Evolutionary conservation across 768 basidiomycete genomes (phyloP), one percentile per base, ranked within the genome.

Genomic region (Boletus bicolor): DNA sequence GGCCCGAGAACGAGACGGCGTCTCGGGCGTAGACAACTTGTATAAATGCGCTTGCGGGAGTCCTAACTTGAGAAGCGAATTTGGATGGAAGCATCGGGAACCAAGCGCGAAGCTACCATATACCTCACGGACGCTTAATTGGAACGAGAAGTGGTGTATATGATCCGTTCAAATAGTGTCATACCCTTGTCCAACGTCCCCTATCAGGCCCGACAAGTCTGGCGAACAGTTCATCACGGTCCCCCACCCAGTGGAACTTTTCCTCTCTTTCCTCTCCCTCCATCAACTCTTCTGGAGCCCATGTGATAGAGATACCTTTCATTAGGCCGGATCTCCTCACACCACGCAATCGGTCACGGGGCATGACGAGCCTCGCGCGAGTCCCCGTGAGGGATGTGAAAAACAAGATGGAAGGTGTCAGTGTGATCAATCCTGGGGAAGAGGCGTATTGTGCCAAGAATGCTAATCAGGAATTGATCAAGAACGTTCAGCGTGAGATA

Each of bases 151-250:
- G 43, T 34, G 48, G 24, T 54, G 57, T 37, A 37, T 15, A 17
- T 38, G 36, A 44, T 45, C 49, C 24, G 42, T 42, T 42, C 38
- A 45, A 46, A 36, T 36, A 37, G 21, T 7, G 36, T 77, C 69
- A 81, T 30, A 77, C 63, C 58, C 73, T 78, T 53, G 78, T 66
- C 83, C 84, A 85, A 32, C 73, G 74, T 44, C 69, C 71, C 21
- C 78, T 79, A 30, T 77, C 76, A 59, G 71, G 68, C 15, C 82
- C 82, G 17, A 87, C 75, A 12, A 89, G 76, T 55, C 85, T 70
- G 43, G 82, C 83, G 66, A 89, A 87, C 17, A 88, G 65, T 45
- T 87, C 86, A 67, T 88, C 84, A 6, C 86, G 79, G 26, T 72
- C 75, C 34, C 79, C 80, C 38, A 87, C 76, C 82, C 83, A 85